Evolutionary conservation across 345 rosid genomes (phyloP).

Genomic region (Laguncularia racemosa): DNA sequence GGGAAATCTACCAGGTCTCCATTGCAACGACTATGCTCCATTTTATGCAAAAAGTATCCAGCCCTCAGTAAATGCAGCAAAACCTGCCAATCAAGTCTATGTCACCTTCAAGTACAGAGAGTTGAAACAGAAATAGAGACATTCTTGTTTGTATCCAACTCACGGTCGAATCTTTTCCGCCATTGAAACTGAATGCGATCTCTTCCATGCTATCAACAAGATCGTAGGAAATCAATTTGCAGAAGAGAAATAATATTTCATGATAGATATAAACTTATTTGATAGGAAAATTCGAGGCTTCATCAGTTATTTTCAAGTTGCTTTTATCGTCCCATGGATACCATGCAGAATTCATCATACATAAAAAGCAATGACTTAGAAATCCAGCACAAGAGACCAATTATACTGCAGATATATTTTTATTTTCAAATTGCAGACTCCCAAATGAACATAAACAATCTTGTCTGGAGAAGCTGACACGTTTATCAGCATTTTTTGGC

Average conservation of each 20-base stretch:
- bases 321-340: no score
- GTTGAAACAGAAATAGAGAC: constrained; percentile 6
- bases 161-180: constrained; percentile 98
- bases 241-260: constrained; percentile 9
- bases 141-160: constrained; percentile 23
- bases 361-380: no score
- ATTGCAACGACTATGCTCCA: constrained; percentile 46
- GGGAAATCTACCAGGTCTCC: constrained; percentile 61
- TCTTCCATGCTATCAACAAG: constrained; percentile 61
- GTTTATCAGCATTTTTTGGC: no score
- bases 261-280: no score
- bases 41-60: constrained; percentile 68
- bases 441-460: no score
- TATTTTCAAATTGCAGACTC: no score
- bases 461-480: no score
- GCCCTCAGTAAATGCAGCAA: constrained; percentile 92
- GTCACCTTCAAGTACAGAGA: constrained; percentile 8
- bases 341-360: no score
- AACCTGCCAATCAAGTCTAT: constrained; percentile 48
- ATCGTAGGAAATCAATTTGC: not conserved
- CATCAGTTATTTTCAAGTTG: no score
- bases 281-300: no score
- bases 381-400: no score
- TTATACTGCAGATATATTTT: no score
- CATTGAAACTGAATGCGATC: constrained; percentile 97